Evolutionary conservation across 495 filamentous ascomycete species (phyloP), one percentile per base, ranked within the genome.

Genomic region (Penicillium paradoxum): DNA sequence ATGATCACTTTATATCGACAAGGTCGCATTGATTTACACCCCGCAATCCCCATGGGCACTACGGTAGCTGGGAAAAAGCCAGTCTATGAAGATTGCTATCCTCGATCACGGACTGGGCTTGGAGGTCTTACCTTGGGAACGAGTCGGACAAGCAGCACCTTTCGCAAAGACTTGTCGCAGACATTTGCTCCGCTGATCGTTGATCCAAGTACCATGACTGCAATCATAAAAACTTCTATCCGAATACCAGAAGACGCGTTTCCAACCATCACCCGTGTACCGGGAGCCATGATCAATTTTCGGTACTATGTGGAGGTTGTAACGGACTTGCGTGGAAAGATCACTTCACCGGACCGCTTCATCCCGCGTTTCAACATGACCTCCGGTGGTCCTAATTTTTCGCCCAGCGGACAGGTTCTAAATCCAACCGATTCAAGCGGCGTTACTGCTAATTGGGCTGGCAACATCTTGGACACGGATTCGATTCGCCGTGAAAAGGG

Each of bases 1-100:
- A 93, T 98, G 51, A 77, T 96, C 24, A 98, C 93, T 1, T 74
- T 98, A 4, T 96, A 96, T 65, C 83, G 93, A 38, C 87, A 95
- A 68, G 91, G 90, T 8, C 85, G 90, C 9, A 92, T 97, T 24
- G 95, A 98, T 62, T 84, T 91, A 39, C 82, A 90, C 55, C 91
- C 92, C 2, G 78, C 77, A 17, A 75, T 85, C 48, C 78, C 84
- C 5, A 67, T 89, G 4, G 84, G 83, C 18, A 70, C 74, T 10
- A 72, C 82, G 11, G 73, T 74, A 41, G 74, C 83, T 50, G 79
- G 83, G 14, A 86, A 85, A 56, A 85, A 84, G 54, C 79, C 81
- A 1, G 75, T 79, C 11, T 89, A 87, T 57, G 90, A 95, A 56
- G 89, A 95, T 51, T 88, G 85, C 62, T 93, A 91, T 63, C 90